phyloP scores from a whole-genome alignment of 306 rosid species.

The Vachellia collinsii region DNA sequence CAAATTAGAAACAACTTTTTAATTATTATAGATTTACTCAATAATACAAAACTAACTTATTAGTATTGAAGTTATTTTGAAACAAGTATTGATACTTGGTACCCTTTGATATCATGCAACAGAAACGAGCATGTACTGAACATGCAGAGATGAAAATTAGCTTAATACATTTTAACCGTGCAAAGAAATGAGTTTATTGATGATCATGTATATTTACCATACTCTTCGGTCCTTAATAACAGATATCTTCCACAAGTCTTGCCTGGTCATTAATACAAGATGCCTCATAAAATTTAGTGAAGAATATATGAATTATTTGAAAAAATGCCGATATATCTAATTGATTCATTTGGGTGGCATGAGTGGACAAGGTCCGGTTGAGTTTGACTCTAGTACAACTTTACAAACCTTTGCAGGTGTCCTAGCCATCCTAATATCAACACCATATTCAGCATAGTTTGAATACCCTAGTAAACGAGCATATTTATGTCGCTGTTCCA shows the following conservation, averaged over 20 bases:
- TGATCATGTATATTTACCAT: neutral
- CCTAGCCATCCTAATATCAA: conserved; percentile 89
- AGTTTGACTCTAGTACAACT: neutral
- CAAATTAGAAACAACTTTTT: neutral
- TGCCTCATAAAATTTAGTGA: neutral
- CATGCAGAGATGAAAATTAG: no score
- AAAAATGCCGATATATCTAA: neutral
- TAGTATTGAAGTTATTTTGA: neutral
- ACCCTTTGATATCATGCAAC: no score
- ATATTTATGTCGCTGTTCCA: conserved; percentile 83
- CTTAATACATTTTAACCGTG: no score
- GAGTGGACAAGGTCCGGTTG: neutral
- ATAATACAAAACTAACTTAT: neutral
- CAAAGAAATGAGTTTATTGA: neutral
- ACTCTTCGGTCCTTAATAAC: neutral
- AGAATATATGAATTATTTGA: neutral
- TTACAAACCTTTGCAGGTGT: conserved; percentile 83
- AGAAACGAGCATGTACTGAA: no score
- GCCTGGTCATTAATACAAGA: neutral
- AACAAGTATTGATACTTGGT: no score
- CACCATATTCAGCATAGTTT: conserved; percentile 86
- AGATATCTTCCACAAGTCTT: no score
- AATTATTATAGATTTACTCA: neutral
- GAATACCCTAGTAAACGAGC: conserved; percentile 89
- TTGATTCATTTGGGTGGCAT: neutral